A percentile compares a stretch with the other conserved stretches of the same genome.
These are phyloP conservation scores for Crithidia mellificae DNA, from an alignment of 208 protist species.

Conservation along the genomic window DNA sequence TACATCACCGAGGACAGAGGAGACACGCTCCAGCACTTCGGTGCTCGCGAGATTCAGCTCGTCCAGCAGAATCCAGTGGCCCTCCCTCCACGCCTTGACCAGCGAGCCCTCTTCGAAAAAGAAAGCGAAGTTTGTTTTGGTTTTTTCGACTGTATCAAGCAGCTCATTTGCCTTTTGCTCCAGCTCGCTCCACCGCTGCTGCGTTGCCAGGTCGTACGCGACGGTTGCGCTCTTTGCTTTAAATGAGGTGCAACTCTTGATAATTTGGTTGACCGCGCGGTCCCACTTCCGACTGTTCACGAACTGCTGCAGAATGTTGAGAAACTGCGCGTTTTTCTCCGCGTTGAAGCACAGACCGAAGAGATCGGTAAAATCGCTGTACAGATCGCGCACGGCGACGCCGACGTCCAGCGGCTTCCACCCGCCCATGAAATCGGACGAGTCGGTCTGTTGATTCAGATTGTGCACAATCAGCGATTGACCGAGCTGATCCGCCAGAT, in stretches of 20 bases:
- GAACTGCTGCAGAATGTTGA: conserved; percentile 62
- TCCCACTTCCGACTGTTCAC: conserved; percentile 72
- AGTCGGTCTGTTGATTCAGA: conserved; percentile 99
- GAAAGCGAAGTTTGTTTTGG: conserved; percentile 95
- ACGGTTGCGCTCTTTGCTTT: conserved; percentile 52
- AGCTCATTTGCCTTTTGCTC: conserved; percentile 47
- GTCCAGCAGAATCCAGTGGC: conserved; percentile 99
- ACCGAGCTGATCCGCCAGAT: conserved; percentile 88
- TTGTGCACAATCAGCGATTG: conserved; percentile 97
- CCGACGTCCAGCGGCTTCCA: conserved; percentile 98
- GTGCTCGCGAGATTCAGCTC: conserved; percentile 99
- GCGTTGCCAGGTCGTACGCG: conserved; percentile 18
- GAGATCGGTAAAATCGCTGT: conserved; percentile 89
- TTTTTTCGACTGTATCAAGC: conserved; percentile 56
- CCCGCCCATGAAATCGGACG: conserved; percentile 98
- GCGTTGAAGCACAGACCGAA: conserved; percentile 95
- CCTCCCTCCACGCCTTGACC: conserved; percentile 95
- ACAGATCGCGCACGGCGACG: conserved; percentile 62
- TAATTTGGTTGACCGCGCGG: conserved; percentile 60
- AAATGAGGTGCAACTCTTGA: conserved; percentile 78
- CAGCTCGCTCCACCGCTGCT: conserved; percentile 63
- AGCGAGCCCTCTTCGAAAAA: conserved; percentile 98
- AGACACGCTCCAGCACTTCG: conserved; percentile 97
- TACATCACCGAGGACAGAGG: conserved; percentile 93
- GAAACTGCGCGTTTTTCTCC: conserved; percentile 80